Evolutionary conservation across 768 basidiomycete genomes (phyloP), one percentile per base, ranked within the genome.

Genomic region (Leccinum rimulosum): DNA sequence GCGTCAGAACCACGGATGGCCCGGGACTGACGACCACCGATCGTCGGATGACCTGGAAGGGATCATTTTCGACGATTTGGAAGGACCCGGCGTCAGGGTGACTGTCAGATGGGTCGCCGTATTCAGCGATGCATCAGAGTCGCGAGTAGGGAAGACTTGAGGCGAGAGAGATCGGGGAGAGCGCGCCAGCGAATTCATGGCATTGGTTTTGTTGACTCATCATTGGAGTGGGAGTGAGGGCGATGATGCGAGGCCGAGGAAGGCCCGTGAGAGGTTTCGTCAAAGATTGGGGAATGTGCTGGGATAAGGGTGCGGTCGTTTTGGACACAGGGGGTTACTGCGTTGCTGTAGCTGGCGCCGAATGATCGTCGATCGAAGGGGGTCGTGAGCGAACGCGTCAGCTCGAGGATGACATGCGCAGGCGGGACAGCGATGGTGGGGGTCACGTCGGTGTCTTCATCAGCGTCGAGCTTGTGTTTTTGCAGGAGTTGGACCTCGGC

Each of bases 281-380:
- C 65, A 6, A 66, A 64, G 25, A 52, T 43, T 73, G 66, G 4
- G 54, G 15, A 14, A 74, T 73, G 43, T 64, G 63, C 3, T 64
- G 63, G 31, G 73, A 74, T 1, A 22, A 22, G 22, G 64, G 61
- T 56, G 55, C n/a, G 1, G 52, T 47, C 3, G 30, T 10, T 22
- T 27, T 38, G 11, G 49, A 5, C 9, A 15, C 1, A 5, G 31
- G 6, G 6, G 10, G 19, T 10, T 19, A 0, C 19, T 45, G 43
- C 2, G 43, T 22, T 22, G 43, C 5, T 4, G 19, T 8, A 3
- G 45, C 7, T 6, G 10, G 45, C 47, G 6, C 11, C 25, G 47
- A 25, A 25, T 19, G 47, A 25, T 49, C 5, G 4, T 14, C 25
- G 25, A 25, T 27, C 14, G 47, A 22, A 47, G 19, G 25, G 47